phyloP scores from a whole-genome alignment of 179 eudicot species.

The Silene noctiflora region DNA sequence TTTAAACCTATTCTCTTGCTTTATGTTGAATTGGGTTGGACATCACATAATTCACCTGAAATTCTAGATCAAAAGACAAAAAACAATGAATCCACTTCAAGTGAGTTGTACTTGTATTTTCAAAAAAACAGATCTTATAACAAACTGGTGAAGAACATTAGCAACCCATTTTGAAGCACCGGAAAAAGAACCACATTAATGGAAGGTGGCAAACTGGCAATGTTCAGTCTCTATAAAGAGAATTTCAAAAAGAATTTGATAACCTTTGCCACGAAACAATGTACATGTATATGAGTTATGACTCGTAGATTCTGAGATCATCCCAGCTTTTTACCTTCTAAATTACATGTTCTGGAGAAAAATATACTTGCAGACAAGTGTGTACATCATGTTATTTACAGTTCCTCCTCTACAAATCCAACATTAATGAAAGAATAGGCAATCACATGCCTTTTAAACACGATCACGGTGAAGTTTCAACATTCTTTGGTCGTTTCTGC shows the following conservation, averaged over 20 bases:
- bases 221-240: too few relatives aligned
- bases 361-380: neutral
- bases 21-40: too few relatives aligned
- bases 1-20: too few relatives aligned
- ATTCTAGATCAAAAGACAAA: too few relatives aligned
- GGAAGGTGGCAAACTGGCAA: too few relatives aligned
- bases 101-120: too few relatives aligned
- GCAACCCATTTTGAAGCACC: too few relatives aligned
- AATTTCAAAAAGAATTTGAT: neutral
- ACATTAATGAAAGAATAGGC: neutral
- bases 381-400: slow-evolving; percentile 7
- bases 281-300: neutral
- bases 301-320: neutral
- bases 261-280: neutral
- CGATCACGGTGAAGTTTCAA: slow-evolving; percentile 1
- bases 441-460: slow-evolving; percentile 14
- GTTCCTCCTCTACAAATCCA: neutral
- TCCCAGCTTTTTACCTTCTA: slow-evolving; percentile 15
- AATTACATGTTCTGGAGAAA: neutral
- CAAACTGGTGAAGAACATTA: too few relatives aligned
- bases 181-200: too few relatives aligned
- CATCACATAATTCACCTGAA: too few relatives aligned
- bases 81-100: too few relatives aligned
- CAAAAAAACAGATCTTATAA: too few relatives aligned
- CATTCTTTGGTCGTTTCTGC: neutral